Conservation (phyloP, 768 basidiomycete genomes). For the Lactifluus volemus region DNA sequence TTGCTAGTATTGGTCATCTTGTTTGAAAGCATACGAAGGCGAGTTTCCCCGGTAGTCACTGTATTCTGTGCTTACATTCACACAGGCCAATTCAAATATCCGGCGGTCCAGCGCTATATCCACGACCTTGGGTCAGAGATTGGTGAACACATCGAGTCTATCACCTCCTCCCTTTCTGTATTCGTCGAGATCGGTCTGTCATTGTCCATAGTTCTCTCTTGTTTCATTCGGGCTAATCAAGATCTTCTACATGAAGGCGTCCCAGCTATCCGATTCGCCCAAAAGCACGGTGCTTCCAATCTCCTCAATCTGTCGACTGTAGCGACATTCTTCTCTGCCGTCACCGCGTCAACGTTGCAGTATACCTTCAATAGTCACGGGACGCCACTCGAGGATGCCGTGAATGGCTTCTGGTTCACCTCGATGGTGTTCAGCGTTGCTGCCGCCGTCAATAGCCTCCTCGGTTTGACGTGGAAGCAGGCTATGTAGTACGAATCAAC, state of each 20-base stretch:
- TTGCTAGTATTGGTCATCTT: slow-evolving; percentile 64
- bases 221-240: background rate
- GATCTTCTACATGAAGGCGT: slow-evolving; percentile 39
- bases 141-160: slow-evolving; percentile 63
- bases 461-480: slow-evolving; percentile 73
- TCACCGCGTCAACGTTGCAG: slow-evolving; percentile 65
- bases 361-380: slow-evolving; percentile 47
- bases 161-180: slow-evolving; percentile 57
- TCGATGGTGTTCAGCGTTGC: slow-evolving; percentile 71
- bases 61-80: background rate
- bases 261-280: slow-evolving; percentile 67
- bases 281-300: slow-evolving; percentile 62
- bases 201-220: slow-evolving; percentile 7
- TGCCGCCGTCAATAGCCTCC: slow-evolving; percentile 67
- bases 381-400: slow-evolving; percentile 36
- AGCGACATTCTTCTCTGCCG: slow-evolving; percentile 70
- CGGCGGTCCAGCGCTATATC: slow-evolving; percentile 64
- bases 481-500: slow-evolving; percentile 62
- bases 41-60: slow-evolving; percentile 13
- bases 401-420: slow-evolving; percentile 68
- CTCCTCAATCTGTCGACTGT: slow-evolving; percentile 68
- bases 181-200: slow-evolving; percentile 67
- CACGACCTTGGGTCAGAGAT: slow-evolving; percentile 69
- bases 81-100: slow-evolving; percentile 61
- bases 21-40: slow-evolving; percentile 57